Percentiles rank a stretch among this genome's conserved stretches.
Evolutionary conservation across 129 eudicot species (phyloP).

Genomic region (Artemisia annua): DNA sequence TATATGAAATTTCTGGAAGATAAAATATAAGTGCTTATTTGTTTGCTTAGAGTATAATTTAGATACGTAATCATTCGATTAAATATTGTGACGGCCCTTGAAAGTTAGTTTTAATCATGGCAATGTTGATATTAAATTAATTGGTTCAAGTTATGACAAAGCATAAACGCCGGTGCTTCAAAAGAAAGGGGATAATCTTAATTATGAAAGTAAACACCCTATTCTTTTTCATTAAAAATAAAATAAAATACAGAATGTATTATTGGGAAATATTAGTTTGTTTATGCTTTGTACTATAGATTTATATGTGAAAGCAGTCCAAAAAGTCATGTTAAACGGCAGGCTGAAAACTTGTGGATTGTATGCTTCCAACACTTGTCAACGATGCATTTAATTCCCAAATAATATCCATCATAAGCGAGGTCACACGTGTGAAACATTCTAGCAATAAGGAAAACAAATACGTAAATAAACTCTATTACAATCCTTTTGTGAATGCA

Average conservation of each 20-base stretch:
- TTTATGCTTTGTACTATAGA: not conserved
- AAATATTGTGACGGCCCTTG: not conserved
- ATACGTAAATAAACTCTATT: not conserved
- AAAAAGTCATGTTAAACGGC: not conserved
- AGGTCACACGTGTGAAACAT: conserved; percentile 17
- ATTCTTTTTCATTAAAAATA: not conserved
- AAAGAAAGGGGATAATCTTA: not conserved
- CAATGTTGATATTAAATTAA: not conserved
- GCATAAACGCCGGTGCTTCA: not conserved
- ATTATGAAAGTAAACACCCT: not conserved
- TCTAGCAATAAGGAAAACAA: no score
- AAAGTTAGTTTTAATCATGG: not conserved
- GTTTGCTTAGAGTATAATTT: not conserved
- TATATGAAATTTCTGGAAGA: not conserved
- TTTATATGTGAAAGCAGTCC: not conserved
- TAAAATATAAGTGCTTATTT: not conserved
- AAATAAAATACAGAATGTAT: no score
- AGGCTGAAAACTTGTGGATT: not conserved
- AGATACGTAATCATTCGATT: not conserved
- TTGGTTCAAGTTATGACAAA: not conserved
- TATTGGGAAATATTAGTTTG: not conserved
- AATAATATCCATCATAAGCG: no score
- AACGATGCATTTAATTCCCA: not conserved
- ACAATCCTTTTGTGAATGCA: not conserved
- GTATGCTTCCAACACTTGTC: not conserved